These are phyloP conservation scores for Pezicula neosporulosa DNA, from an alignment of 2,329 filamentous ascomycete species.

Conservation along the genomic window DNA sequence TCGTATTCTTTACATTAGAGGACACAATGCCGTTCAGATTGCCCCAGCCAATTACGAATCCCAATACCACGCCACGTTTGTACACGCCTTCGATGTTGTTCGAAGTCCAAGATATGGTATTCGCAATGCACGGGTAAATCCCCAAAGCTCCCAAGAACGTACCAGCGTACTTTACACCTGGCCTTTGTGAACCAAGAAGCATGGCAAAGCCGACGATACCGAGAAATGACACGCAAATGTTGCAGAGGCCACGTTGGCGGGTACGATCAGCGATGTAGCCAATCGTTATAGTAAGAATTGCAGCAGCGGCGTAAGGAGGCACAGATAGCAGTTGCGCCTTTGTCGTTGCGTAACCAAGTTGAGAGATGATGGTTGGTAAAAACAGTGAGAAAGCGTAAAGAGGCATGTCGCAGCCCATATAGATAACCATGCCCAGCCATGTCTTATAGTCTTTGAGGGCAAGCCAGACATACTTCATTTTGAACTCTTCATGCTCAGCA, in stretches of 20 bases:
- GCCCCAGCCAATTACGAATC: constrained; percentile 89
- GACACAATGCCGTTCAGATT: constrained; percentile 91
- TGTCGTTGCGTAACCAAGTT: constrained; percentile 52
- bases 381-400: constrained; percentile 77
- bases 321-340: constrained; percentile 70
- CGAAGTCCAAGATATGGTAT: constrained; percentile 82
- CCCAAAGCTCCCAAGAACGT: constrained; percentile 82
- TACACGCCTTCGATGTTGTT: constrained; percentile 92
- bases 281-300: constrained; percentile 63
- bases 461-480: constrained; percentile 67
- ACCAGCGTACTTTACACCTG: constrained; percentile 75
- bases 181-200: constrained; percentile 61
- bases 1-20: too few relatives aligned
- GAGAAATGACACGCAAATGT: constrained; percentile 66
- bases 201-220: constrained; percentile 78
- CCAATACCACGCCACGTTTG: constrained; percentile 83
- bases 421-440: constrained; percentile 69
- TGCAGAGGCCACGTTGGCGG: constrained; percentile 71
- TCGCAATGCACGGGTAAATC: constrained; percentile 83
- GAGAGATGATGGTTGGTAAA: constrained; percentile 72
- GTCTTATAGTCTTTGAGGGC: constrained; percentile 83
- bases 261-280: constrained; percentile 78
- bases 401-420: constrained; percentile 71
- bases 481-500: constrained; percentile 73
- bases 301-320: constrained; percentile 71